Conservation (phyloP, 192 early-diverging fungal species). For the Coemansia sp. region DNA sequence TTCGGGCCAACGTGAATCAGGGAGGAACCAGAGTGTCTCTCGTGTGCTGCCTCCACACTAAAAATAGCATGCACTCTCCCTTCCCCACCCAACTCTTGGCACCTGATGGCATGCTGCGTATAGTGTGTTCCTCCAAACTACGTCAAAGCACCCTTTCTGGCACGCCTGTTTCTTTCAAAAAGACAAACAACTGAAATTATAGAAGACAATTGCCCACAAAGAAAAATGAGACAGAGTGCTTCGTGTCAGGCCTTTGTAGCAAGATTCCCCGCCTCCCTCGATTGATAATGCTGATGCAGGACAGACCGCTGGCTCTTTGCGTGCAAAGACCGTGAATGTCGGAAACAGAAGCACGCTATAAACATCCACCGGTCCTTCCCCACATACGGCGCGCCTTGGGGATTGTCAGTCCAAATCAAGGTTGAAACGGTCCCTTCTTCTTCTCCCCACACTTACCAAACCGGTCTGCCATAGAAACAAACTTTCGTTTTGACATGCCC, state of each 20-base stretch:
- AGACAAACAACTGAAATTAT: neutral
- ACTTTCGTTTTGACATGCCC: neutral
- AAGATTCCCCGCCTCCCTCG: neutral
- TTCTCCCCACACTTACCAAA: neutral
- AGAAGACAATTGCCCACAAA: neutral
- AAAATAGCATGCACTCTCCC: slow-evolving; percentile 12
- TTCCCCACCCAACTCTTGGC: slow-evolving; percentile 10
- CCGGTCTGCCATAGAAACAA: neutral
- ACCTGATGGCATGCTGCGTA: slow-evolving; percentile 4
- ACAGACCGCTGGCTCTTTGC: slow-evolving; percentile 4
- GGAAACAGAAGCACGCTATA: neutral
- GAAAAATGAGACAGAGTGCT: neutral
- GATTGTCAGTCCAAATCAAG: neutral
- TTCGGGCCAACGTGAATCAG: slow-evolving; percentile 9
- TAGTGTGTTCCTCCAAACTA: neutral
- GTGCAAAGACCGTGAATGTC: neutral
- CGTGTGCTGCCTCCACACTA: neutral
- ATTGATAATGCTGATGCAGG: slow-evolving; percentile 2
- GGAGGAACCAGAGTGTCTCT: neutral
- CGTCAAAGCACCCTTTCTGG: slow-evolving; percentile 7
- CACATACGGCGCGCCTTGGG: neutral
- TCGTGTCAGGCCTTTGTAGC: slow-evolving; percentile 6
- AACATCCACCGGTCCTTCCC: neutral
- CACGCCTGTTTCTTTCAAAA: neutral
- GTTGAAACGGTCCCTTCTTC: neutral